phyloP scores from a whole-genome alignment of 2,329 filamentous ascomycete genomes.

The Xylaria sp. region DNA sequence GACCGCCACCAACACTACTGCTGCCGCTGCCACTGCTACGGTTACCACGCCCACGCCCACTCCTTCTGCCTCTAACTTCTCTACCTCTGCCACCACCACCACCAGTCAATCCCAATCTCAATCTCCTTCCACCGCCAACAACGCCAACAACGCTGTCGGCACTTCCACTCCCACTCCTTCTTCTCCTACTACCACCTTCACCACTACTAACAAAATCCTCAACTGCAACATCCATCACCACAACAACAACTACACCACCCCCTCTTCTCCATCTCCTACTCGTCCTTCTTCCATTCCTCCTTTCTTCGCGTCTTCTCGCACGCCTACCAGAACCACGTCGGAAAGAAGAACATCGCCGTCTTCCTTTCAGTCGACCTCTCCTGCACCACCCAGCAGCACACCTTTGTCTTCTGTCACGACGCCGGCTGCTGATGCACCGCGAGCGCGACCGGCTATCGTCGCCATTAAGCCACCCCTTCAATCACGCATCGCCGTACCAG shows the following conservation, averaged over 20 bases:
- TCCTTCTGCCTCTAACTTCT: conserved; percentile 24
- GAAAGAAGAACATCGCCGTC: conserved; percentile 10
- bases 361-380: conserved; percentile 24
- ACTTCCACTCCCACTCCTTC: conserved; percentile 15
- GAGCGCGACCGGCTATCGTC: conserved; percentile 26
- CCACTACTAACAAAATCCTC: conserved; percentile 19
- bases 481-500: conserved; percentile 27
- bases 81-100: conserved; percentile 14
- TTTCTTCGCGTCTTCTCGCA: no score
- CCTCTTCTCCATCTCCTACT: conserved; percentile 22
- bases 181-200: not conserved
- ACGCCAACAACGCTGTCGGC: not conserved
- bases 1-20: conserved; percentile 18
- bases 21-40: conserved; percentile 22
- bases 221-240: conserved; percentile 18
- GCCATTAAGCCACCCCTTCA: conserved; percentile 27
- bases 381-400: conserved; percentile 13
- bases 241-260: conserved; percentile 1
- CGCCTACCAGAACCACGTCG: not conserved
- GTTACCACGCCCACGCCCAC: conserved; percentile 23
- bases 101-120: not conserved
- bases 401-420: conserved; percentile 27
- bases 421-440: conserved; percentile 21
- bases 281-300: conserved; percentile 9
- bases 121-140: not conserved